These are phyloP conservation scores for Trichoderma cornu-damae DNA, from an alignment of 2,329 filamentous ascomycete species.

Conservation along the genomic window DNA sequence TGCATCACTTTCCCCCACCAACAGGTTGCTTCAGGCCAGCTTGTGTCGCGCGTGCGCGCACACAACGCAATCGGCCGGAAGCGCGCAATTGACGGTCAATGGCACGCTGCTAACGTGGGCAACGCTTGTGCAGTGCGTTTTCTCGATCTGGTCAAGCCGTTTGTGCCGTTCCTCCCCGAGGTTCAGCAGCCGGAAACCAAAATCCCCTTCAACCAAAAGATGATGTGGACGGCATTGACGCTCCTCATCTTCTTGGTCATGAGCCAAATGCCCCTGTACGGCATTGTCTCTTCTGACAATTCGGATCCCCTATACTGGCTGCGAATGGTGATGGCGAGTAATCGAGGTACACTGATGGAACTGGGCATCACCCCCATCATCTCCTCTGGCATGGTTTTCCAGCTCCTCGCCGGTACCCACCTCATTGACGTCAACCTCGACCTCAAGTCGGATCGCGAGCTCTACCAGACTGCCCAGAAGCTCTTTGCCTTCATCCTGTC, in stretches of 20 bases:
- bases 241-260: slow-evolving; percentile 99
- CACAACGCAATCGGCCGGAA: slow-evolving; percentile 2
- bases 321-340: slow-evolving; percentile 99
- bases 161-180: slow-evolving; percentile 98
- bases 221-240: slow-evolving; percentile 93
- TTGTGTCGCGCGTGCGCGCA: slow-evolving; percentile 22
- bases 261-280: slow-evolving; percentile 99
- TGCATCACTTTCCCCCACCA: slow-evolving; percentile 14
- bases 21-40: slow-evolving; percentile 20
- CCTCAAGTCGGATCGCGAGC: slow-evolving; percentile 98
- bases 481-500: slow-evolving; percentile 96
- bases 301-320: slow-evolving; percentile 99
- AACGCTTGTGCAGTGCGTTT: slow-evolving; percentile 70
- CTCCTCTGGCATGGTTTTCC: slow-evolving; percentile 99
- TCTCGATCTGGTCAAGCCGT: slow-evolving; percentile 99
- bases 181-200: slow-evolving; percentile 98
- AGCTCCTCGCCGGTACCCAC: slow-evolving; percentile 98
- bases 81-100: slow-evolving; percentile 28
- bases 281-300: slow-evolving; percentile 97
- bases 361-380: slow-evolving; percentile 98
- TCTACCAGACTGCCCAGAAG: slow-evolving; percentile 99
- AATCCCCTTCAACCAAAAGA: slow-evolving; percentile 96
- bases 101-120: slow-evolving; percentile 27
- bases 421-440: slow-evolving; percentile 99
- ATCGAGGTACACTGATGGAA: slow-evolving; percentile 93